These are phyloP conservation scores for Lactarius tabidus DNA, from an alignment of 768 basidiomycete species.

Conservation along the genomic window DNA sequence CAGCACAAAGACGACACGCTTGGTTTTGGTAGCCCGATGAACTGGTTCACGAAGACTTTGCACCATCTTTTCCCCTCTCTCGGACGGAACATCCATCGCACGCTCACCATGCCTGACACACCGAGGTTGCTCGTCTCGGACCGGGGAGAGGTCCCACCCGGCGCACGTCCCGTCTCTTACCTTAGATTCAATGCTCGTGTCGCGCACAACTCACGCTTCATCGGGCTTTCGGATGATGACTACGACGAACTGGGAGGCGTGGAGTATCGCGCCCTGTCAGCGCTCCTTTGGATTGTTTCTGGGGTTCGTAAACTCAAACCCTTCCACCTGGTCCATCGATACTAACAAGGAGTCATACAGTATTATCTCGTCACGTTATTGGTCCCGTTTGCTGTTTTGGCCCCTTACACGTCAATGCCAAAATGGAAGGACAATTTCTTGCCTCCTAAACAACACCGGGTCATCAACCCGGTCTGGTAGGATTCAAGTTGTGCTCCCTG, in stretches of 20 bases:
- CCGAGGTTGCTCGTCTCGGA: constrained; percentile 42
- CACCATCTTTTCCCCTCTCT: constrained; percentile 55
- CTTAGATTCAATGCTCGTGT: constrained; percentile 32
- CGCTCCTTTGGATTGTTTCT: constrained; percentile 83
- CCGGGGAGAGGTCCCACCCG: constrained; percentile 16
- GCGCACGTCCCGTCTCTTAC: constrained; percentile 33
- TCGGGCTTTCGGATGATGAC: constrained; percentile 69
- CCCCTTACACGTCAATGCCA: constrained; percentile 42
- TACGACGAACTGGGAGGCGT: constrained; percentile 88
- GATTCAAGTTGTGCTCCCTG: too few relatives aligned
- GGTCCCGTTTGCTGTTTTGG: too few relatives aligned
- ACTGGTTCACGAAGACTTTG: constrained; percentile 41
- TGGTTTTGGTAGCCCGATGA: too few relatives aligned
- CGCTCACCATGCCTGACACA: constrained; percentile 70
- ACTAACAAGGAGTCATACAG: too few relatives aligned
- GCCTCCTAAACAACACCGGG: constrained; percentile 35
- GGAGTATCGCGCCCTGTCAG: constrained; percentile 82
- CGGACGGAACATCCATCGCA: constrained; percentile 52
- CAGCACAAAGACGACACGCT: constrained; percentile 15
- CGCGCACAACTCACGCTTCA: constrained; percentile 84
- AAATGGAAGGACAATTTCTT: constrained; percentile 39
- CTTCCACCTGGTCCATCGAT: too few relatives aligned
- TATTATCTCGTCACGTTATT: too few relatives aligned
- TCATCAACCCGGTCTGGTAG: too few relatives aligned
- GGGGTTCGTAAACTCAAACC: too few relatives aligned